Base-by-base conservation (phyloP, 2,329 filamentous ascomycete species). In the Aspergillus sp. region DNA sequence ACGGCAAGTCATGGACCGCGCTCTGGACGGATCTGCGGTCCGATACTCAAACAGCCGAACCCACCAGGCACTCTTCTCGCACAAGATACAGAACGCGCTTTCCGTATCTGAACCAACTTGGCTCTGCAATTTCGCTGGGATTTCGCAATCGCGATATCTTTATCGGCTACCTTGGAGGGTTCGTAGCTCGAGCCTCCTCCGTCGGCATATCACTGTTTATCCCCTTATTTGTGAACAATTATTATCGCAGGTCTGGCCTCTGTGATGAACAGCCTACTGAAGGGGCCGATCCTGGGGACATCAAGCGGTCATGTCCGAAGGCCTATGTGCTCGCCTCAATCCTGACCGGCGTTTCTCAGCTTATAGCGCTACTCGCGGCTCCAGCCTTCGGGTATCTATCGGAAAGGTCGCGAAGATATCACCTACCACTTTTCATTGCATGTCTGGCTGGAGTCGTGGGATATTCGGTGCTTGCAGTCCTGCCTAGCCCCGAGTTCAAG, bases 201-300 rank as follows among this genome's bases (percentile, higher is more conserved):
- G 95, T 99, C 5, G 93, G 90, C 52, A 96, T 99, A 63, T 96
- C 91, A 0, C 84, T 98, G 6, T 99, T 98, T 76, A 90, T 99
- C 54, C 95, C 95, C 0, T 83, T 99, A 2, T 96, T 90, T 70
- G 87, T 97, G 66, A 98, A 98, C 71, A 88, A 91, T 23, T 96
- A 91, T 74, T 98, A 93, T 74, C 90, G 93, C 62, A 79, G 81
- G 49, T 88, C 89, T 53, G 93, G 91, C 2, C 88, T 90, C 64
- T 98, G 95, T 77, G 82, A 86, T 31, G 77, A 74, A 15, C 69
- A 76, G 33, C 66, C 68, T 51, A 64, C 63, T 12, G 70, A 71
- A 4, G 63, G 70, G 9, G 66, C 63, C 0, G 69, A 66, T 3
- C 62, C 73, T 17, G 70, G 72, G 3, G 90, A 93, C 66, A 87